Evolutionary conservation across 345 rosid genomes (phyloP), one percentile per base, ranked within the genome.

Genomic region (Brassica rapa): DNA sequence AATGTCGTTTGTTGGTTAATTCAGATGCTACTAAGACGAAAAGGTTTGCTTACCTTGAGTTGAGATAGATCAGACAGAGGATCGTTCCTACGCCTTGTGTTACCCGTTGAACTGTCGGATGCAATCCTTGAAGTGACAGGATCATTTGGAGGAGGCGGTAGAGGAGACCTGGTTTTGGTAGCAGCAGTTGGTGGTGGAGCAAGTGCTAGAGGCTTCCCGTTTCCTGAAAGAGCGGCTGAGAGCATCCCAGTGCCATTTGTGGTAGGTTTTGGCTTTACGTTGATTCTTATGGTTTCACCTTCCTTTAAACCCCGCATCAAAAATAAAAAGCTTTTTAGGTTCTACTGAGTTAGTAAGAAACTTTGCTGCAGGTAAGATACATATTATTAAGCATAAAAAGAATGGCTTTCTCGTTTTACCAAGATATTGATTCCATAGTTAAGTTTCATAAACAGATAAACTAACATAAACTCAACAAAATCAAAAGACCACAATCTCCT

Each of bases 231-330:
- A 33, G 97, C 98, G 55, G 98, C 89, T 46, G 99, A 93, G 73
- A 96, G 96, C 99, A 96, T 96, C 49, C 98, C 96, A 16, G 99
- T 89, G 73, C 98, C 99, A 81, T 85, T 81, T 59, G 82, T 80
- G 4, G 96, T 37, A 21, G 93, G 87, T 76, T 91, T 96, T 15
- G 77, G 90, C 89, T 96, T 93, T 83, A 96, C 99, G 63, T 91
- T 96, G 84, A 96, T 96, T 77, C 96, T 86, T 61, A 96, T 96
- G 5, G 99, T 96, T 85, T 96, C 98, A 63, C 99, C 99, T 83
- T 96, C 99, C 99, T 96, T 73, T 0, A 83, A 69, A 77, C 81
- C 73, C 75, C 72, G 37, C 75, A 77, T 71, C 51, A 57, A 49
- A 71, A 39, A 37, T 15, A 37, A 64, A 10, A 71, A 29, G 27